Conservation (phyloP, 768 basidiomycete species). For the Russula vinacea region DNA sequence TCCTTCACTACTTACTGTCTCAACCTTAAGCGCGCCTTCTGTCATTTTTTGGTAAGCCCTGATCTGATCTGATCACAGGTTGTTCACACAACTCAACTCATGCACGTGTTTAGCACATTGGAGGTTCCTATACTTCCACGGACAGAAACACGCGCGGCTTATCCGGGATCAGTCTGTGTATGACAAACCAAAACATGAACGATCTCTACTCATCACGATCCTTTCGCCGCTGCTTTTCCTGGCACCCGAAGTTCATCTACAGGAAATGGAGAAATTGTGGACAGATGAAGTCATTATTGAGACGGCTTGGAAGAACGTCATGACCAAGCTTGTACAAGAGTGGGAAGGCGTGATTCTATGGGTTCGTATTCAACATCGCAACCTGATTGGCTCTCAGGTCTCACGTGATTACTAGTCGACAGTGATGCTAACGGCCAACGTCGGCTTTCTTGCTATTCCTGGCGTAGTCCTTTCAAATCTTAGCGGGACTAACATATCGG, state of each 20-base stretch:
- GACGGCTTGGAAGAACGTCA: slow-evolving; percentile 12
- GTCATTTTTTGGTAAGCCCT: slow-evolving; percentile 17
- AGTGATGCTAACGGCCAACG: slow-evolving; percentile 37
- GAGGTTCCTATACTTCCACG: slow-evolving; percentile 24
- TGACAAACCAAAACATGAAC: background rate
- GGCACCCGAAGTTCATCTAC: slow-evolving; percentile 20
- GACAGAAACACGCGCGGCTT: slow-evolving; percentile 14
- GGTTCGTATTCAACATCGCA: background rate
- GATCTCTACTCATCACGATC: slow-evolving; percentile 9
- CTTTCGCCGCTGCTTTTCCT: slow-evolving; percentile 17
- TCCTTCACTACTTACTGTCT: background rate
- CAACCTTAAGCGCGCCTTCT: slow-evolving; percentile 13
- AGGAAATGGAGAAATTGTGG: slow-evolving; percentile 15
- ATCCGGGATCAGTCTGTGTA: slow-evolving; percentile 1
- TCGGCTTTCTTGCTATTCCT: slow-evolving; percentile 40
- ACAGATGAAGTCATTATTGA: slow-evolving; percentile 15
- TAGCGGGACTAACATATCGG: background rate
- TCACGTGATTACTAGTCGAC: slow-evolving; percentile 31
- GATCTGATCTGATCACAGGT: background rate
- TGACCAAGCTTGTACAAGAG: slow-evolving; percentile 10
- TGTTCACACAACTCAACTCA: background rate
- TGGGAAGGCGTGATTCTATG: slow-evolving; percentile 18
- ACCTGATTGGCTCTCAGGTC: background rate
- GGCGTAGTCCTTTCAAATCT: slow-evolving; percentile 26
- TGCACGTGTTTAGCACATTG: slow-evolving; percentile 9